Conservation (phyloP, 371 early-diverging fungal species). For the Apophysomyces ossiformis region DNA sequence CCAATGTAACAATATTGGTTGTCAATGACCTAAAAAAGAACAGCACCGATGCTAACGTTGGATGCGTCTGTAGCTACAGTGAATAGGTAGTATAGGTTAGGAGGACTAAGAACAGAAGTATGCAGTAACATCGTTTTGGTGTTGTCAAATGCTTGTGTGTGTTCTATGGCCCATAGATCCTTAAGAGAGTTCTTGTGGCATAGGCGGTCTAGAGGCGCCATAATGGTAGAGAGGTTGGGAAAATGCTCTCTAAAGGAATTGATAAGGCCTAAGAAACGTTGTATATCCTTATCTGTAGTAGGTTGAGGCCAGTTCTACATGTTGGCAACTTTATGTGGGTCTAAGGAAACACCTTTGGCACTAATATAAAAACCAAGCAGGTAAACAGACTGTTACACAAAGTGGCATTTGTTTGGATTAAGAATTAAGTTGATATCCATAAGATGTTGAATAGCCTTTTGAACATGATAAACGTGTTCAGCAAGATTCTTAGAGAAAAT, state of each 20-base stretch:
- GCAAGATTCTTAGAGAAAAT: background rate
- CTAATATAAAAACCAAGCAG: conserved; percentile 14
- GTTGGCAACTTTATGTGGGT: conserved; percentile 6
- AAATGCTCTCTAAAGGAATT: conserved; percentile 28
- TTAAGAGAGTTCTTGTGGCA: conserved; percentile 4
- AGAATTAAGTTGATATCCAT: conserved; percentile 17
- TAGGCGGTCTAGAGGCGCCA: conserved; percentile 23
- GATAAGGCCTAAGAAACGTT: conserved; percentile 21
- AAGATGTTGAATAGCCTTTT: conserved; percentile 13
- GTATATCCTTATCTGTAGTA: conserved; percentile 13
- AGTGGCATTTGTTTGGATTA: conserved; percentile 22
- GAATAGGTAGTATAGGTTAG: too few relatives aligned
- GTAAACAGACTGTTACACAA: background rate
- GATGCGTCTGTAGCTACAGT: too few relatives aligned
- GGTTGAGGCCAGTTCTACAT: conserved; percentile 12
- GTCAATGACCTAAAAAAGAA: too few relatives aligned
- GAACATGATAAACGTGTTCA: conserved; percentile 13
- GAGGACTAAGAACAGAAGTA: too few relatives aligned
- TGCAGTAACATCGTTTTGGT: conserved; percentile 6
- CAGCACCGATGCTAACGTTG: too few relatives aligned
- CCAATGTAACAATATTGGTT: too few relatives aligned
- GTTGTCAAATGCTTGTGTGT: too few relatives aligned
- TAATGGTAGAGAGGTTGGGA: conserved; percentile 4
- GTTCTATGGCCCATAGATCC: background rate
- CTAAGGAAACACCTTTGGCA: conserved; percentile 16